Evolutionary conservation across 371 early-diverging fungal genomes (phyloP).

Genomic region (Circinella umbellata): DNA sequence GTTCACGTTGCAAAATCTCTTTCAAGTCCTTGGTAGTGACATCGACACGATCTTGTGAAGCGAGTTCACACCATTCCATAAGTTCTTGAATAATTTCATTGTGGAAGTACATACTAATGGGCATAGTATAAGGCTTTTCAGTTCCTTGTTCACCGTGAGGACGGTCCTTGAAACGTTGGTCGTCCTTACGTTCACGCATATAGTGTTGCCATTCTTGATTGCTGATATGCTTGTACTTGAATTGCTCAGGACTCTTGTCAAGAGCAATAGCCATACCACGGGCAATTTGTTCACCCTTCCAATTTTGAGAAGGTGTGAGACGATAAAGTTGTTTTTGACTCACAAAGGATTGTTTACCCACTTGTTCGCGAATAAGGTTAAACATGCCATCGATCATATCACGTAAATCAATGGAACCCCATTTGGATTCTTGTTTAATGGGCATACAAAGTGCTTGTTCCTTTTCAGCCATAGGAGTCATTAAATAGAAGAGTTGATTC

Average conservation of each 20-base stretch:
- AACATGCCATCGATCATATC: conserved; percentile 37
- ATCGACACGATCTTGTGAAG: conserved; percentile 28
- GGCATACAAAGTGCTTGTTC: conserved; percentile 31
- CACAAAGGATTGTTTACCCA: conserved; percentile 1
- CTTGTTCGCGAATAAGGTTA: conserved; percentile 22
- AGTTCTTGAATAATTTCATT: conserved; percentile 27
- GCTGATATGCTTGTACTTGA: conserved; percentile 26
- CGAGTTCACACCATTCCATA: conserved; percentile 37
- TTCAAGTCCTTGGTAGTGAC: conserved; percentile 32
- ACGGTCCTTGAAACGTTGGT: conserved; percentile 34
- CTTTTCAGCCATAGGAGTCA: conserved; percentile 37
- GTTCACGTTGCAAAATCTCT: conserved; percentile 33
- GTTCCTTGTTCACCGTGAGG: background rate
- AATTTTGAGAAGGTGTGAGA: conserved; percentile 26
- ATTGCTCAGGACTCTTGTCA: conserved; percentile 13
- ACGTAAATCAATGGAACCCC: conserved; percentile 37
- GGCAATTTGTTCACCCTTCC: conserved; percentile 27
- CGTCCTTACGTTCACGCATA: conserved; percentile 29
- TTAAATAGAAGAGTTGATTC: conserved; percentile 39
- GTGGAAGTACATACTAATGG: conserved; percentile 38
- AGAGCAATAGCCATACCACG: conserved; percentile 36
- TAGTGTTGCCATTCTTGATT: conserved; percentile 25
- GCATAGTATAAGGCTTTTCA: conserved; percentile 29
- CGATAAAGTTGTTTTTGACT: conserved; percentile 29
- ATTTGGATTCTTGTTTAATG: conserved; percentile 32